Base-by-base conservation (phyloP, 306 rosid genomes). In the Fragaria nilgerrensis region DNA sequence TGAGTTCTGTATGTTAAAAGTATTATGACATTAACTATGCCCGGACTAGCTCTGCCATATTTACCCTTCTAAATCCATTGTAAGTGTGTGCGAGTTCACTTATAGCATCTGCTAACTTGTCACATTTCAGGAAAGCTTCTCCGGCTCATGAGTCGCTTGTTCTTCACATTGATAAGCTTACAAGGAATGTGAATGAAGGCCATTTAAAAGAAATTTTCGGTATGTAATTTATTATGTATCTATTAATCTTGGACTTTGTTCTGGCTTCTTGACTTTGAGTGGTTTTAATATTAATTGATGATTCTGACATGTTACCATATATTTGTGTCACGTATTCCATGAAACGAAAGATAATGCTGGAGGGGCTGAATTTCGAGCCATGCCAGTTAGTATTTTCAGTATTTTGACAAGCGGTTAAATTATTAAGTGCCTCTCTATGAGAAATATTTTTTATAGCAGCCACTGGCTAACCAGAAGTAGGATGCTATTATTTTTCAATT, bases 151-250 rank as follows among this genome's bases (percentile, higher is more conserved):
- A 89, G 81, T 92, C 98, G 8, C 93, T 89, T 82, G 93, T 91
- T 78, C 98, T 96, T 77, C 93, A 89, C 50, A 78, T 96, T 52
- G 98, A 96, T 44, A 84, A 89, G 68, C 98, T 96, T 76, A 91
- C 97, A 76, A 89, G 99, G 87, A 96, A 96, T 85, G 99, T 96
- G 82, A 80, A 96, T 62, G 99, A 96, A 81, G 97, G 97, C 84
- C 98, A 96, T 87, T 84, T 96, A 77, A 87, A 76, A 82, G 99
- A 96, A 84, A 96, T 96, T 43, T 96, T 96, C 77, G 75, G 99
- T 96, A 91, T 67, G 99, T 74, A 67, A 77, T 43, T 72, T 59
- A 3, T 44, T 45, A 50, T 45, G 37, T 50, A 45, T 75, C 63
- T 27, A 34, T 36, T 61, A 59, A 2, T 32, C 14, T 16, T 81